Base-by-base conservation (phyloP, 257 asterid species). In the Solanum commersonii region DNA sequence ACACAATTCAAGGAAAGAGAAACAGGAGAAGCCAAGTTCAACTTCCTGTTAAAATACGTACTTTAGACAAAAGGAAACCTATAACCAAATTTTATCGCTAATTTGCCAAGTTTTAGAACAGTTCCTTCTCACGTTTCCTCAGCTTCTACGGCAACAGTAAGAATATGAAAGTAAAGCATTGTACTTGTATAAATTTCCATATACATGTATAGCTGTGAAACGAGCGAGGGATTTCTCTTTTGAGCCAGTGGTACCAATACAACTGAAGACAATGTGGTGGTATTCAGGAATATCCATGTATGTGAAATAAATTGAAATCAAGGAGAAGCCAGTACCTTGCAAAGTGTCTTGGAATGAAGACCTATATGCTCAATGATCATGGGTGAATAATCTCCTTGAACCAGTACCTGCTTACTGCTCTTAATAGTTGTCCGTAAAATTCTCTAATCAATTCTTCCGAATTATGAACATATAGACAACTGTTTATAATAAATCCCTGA, bases 401-500 rank as follows among this genome's bases (percentile, higher is more conserved):
- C 81, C 35, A 38, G 31, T 67, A 65, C 27, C 23, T 67, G 25
- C 87, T 67, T 37, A 67, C 81, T 35, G 78, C 23, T 42, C 81
- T 65, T 46, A 27, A 44, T 40, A 81, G 68, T 29, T 31, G 42
- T 9, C 27, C 2, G 27, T 27, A 9, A 27, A 27, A 25, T 79
- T 81, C 68, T 81, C 20, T 9, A 29, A 76, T 65, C 27, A 34
- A 56, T 44, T 49, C 67, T 49, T 65, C 73, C 59, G 27, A 79
- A 86, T 71, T 56, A 73, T 46, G 65, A 74, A 82, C 40, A 37
- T 29, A 70, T 46, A 33, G 23, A 35, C 70, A 56, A 84, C 78
- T 73, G 74, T 88, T 95, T 94, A 97, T 92, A 97, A 94, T 72
- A 96, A 78, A 87, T 94, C 98, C 85, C 88, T 95, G 88, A 97